A percentile compares a stretch with the other conserved stretches of the same genome.
phyloP scores from a whole-genome alignment of 441 rosid species.

The Erodium texanum region DNA sequence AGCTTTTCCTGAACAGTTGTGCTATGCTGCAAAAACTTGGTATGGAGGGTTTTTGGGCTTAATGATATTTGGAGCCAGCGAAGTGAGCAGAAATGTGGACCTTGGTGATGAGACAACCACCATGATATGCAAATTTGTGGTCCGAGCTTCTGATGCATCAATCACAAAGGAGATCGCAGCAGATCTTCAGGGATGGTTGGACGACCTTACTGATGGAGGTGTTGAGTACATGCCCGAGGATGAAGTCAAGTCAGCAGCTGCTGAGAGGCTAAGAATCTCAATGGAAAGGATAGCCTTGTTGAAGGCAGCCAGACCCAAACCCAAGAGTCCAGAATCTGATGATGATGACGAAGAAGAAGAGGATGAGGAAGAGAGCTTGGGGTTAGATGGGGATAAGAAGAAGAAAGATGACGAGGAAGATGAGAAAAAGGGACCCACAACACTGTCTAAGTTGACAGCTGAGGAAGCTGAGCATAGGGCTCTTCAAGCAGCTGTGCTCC shows the following conservation, averaged over 20 bases:
- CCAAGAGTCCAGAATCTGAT: conserved; percentile 49
- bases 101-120: conserved; percentile 94
- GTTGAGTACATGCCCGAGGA: conserved; percentile 97
- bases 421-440: conserved; percentile 58
- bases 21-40: conserved; percentile 98
- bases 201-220: conserved; percentile 87
- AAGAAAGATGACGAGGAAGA: conserved; percentile 25
- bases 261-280: conserved; percentile 81
- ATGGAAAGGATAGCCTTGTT: conserved; percentile 89
- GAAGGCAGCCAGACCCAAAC: conserved; percentile 82
- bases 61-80: conserved; percentile 98
- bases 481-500: conserved; percentile 89
- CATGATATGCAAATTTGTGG: conserved; percentile 95
- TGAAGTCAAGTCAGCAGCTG: conserved; percentile 85
- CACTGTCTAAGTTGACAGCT: conserved; percentile 70
- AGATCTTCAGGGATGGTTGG: conserved; percentile 88
- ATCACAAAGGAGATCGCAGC: conserved; percentile 87
- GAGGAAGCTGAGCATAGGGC: conserved; percentile 98
- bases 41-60: conserved; percentile 87
- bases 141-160: conserved; percentile 91
- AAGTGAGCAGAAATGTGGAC: conserved; percentile 96
- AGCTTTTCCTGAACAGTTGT: conserved; percentile 44
- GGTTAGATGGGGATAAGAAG: neutral
- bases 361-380: conserved; percentile 16
- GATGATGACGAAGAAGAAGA: conserved; percentile 30